These are phyloP conservation scores for Mytilinidion resinicola DNA, from an alignment of 495 filamentous ascomycete genomes.

Conservation along the genomic window DNA sequence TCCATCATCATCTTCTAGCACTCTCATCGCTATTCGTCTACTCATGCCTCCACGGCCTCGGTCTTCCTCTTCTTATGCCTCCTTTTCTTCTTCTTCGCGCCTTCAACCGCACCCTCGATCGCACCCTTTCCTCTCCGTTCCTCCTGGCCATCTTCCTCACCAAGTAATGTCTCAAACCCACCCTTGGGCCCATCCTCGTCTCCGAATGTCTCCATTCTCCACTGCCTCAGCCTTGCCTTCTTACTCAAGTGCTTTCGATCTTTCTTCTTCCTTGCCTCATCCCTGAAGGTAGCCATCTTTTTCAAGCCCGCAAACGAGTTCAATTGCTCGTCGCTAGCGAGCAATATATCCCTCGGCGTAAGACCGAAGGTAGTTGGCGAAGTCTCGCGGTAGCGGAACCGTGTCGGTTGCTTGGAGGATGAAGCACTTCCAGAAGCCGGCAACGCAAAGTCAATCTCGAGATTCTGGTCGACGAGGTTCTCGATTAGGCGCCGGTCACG, in stretches of 20 bases:
- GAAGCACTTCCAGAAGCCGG: conserved; percentile 25
- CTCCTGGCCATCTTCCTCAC: conserved; percentile 3
- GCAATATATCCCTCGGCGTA: conserved; percentile 81
- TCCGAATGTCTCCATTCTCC: conserved; percentile 90
- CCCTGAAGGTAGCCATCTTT: conserved; percentile 85
- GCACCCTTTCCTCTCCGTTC: conserved; percentile 10
- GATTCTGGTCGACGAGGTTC: conserved; percentile 72
- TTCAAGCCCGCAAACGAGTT: conserved; percentile 91
- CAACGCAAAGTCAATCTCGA: conserved; percentile 48
- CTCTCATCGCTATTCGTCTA: no score
- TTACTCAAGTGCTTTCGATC: conserved; percentile 85
- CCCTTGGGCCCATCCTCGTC: conserved; percentile 53
- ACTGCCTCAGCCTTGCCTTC: conserved; percentile 81
- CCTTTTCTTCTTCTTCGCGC: conserved; percentile 21
- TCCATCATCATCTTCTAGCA: no score
- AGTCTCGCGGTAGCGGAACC: conserved; percentile 90
- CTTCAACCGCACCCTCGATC: conserved; percentile 7
- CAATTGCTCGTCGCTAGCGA: conserved; percentile 78
- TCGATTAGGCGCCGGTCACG: conserved; percentile 79
- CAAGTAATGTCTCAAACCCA: conserved; percentile 27
- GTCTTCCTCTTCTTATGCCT: conserved; percentile 29
- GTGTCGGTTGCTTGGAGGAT: conserved; percentile 46
- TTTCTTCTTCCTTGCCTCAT: conserved; percentile 75
- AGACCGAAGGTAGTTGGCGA: conserved; percentile 85
- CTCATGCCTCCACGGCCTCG: conserved; percentile 3